Conservation (phyloP, 2,329 filamentous ascomycete genomes). For the Cercospora brassicicola region DNA sequence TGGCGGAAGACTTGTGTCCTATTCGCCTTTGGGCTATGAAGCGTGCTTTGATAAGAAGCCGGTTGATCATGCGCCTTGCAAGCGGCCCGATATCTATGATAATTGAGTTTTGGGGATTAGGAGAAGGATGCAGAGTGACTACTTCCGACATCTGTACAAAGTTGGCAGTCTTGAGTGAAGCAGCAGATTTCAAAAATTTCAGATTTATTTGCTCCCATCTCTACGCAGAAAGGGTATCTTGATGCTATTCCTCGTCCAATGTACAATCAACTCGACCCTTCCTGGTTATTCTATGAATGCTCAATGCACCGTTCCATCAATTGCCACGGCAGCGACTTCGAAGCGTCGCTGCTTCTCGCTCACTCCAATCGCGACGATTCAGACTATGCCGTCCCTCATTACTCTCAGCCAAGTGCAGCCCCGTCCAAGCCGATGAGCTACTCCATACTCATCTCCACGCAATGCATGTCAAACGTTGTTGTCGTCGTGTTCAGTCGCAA, state of each 20-base stretch:
- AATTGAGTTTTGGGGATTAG: not conserved
- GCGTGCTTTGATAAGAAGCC: not conserved
- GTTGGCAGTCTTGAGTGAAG: not conserved
- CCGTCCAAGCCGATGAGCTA: not conserved
- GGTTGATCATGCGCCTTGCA: not conserved
- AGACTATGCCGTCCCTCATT: not conserved
- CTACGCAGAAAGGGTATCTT: slow-evolving; percentile 1
- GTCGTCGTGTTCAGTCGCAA: not conserved
- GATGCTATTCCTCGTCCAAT: not conserved
- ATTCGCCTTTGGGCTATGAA: not conserved
- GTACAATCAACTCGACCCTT: not conserved
- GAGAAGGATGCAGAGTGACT: not conserved
- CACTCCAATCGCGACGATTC: not conserved
- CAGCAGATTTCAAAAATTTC: not conserved
- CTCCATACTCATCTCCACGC: not conserved
- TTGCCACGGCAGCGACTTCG: not conserved
- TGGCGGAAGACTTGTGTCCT: not conserved
- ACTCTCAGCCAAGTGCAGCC: not conserved
- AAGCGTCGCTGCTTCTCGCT: not conserved
- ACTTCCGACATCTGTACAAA: not conserved
- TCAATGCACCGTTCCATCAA: not conserved
- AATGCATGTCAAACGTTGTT: not conserved
- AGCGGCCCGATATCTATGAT: not conserved
- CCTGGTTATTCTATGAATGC: not conserved
- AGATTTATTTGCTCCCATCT: not conserved